These are phyloP conservation scores for Syzygium malaccense DNA, from an alignment of 441 rosid genomes.

Conservation along the genomic window DNA sequence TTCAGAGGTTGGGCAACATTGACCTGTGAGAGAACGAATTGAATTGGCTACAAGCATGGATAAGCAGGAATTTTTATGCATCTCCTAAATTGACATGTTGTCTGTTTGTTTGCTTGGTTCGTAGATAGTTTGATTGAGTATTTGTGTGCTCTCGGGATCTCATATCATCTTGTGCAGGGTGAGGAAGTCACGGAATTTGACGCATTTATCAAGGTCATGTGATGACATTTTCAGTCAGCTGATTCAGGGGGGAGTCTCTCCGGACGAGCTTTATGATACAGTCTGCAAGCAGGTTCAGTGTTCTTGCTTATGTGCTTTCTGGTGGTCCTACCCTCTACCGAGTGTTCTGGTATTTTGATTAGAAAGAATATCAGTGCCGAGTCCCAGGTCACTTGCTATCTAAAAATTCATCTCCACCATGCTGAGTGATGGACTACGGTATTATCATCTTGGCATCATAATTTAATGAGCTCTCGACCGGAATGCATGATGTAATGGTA, in stretches of 20 bases:
- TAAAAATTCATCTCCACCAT: not conserved
- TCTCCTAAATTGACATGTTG: not conserved
- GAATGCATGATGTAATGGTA: not conserved
- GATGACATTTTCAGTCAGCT: conserved; percentile 78
- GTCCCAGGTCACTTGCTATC: not conserved
- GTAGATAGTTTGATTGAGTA: not conserved
- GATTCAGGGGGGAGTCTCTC: conserved; percentile 68
- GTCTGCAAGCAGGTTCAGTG: conserved; percentile 76
- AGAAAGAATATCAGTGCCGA: not conserved
- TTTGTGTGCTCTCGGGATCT: not conserved
- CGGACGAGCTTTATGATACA: conserved; percentile 69
- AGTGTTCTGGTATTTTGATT: not conserved
- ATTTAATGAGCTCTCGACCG: not conserved
- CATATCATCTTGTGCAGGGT: conserved; percentile 39
- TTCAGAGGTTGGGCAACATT: not conserved
- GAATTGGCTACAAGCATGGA: not conserved
- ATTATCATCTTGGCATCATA: not conserved
- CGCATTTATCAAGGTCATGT: conserved; percentile 70
- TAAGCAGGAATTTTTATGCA: not conserved
- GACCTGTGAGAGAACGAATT: not conserved
- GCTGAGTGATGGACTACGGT: not conserved
- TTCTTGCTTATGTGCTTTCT: not conserved
- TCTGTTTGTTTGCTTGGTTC: not conserved
- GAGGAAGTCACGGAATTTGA: conserved; percentile 46
- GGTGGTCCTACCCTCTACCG: not conserved